phyloP scores from a whole-genome alignment of 148 eudicot species.

The Gaultheria prostrata region DNA sequence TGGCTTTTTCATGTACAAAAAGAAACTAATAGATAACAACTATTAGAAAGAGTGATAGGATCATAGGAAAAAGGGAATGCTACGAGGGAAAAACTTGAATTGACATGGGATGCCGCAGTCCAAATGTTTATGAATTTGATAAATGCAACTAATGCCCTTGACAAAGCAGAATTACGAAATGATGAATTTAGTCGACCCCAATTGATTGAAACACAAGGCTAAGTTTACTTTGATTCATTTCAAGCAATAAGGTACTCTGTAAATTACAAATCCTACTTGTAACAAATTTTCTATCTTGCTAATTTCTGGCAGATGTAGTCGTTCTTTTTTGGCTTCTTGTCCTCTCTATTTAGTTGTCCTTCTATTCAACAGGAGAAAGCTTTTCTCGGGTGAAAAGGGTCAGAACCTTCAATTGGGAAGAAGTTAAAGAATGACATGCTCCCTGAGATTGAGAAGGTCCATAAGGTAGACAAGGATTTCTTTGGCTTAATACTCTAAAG shows the following conservation, averaged over 20 bases:
- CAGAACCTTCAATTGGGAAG: slow-evolving; percentile 87
- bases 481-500: not conserved
- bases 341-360: slow-evolving; percentile 8
- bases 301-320: not conserved
- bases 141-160: not conserved
- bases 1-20: not conserved
- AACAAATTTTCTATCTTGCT: not conserved
- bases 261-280: not conserved
- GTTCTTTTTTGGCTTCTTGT: not conserved
- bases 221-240: not conserved
- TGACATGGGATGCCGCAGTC: not conserved
- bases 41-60: not conserved
- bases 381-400: slow-evolving; percentile 77
- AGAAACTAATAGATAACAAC: too few species aligned
- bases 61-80: not conserved
- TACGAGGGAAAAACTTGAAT: not conserved
- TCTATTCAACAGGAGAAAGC: slow-evolving; percentile 74
- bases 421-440: slow-evolving; percentile 85
- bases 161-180: not conserved
- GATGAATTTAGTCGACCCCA: not conserved
- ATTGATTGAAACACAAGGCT: not conserved
- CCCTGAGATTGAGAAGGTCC: slow-evolving; percentile 88
- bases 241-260: not conserved
- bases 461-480: slow-evolving; percentile 52
- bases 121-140: not conserved